Conservation (phyloP, 2,329 filamentous ascomycete species). For the Macrophomina pseudophaseolina region DNA sequence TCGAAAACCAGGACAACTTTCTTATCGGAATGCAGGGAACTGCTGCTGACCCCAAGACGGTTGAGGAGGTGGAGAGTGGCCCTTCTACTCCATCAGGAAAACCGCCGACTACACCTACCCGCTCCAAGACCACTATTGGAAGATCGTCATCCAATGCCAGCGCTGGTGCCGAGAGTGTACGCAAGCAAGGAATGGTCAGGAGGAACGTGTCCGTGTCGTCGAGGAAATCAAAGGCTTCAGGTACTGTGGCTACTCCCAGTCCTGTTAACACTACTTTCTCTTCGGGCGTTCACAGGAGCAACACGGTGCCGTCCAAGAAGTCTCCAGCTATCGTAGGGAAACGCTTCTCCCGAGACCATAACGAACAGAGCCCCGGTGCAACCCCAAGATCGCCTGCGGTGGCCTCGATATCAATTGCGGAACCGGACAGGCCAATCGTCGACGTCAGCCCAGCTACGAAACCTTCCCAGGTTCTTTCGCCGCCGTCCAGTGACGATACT, state of each 20-base stretch:
- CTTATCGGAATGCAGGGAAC: slow-evolving; percentile 98
- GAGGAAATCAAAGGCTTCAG: slow-evolving; percentile 78
- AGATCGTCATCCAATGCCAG: slow-evolving; percentile 88
- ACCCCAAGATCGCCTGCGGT: slow-evolving; percentile 12
- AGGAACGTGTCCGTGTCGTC: slow-evolving; percentile 93
- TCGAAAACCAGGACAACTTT: slow-evolving; percentile 98
- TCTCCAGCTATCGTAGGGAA: slow-evolving; percentile 73
- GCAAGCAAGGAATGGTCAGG: slow-evolving; percentile 77
- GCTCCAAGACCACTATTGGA: slow-evolving; percentile 63
- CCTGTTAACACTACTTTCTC: slow-evolving; percentile 53
- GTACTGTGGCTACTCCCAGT: slow-evolving; percentile 64
- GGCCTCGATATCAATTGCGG: slow-evolving; percentile 15
- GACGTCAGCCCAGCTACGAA: slow-evolving; percentile 1
- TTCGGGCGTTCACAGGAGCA: slow-evolving; percentile 74
- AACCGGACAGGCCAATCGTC: slow-evolving; percentile 8
- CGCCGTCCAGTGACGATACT: slow-evolving; percentile 45
- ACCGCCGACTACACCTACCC: slow-evolving; percentile 52
- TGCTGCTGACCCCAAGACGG: slow-evolving; percentile 85
- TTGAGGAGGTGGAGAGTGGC: slow-evolving; percentile 72
- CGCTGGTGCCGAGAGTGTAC: slow-evolving; percentile 83
- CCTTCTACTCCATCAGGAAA: slow-evolving; percentile 59
- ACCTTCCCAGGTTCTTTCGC: slow-evolving; percentile 43
- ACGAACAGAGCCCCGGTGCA: slow-evolving; percentile 18
- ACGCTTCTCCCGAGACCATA: slow-evolving; percentile 56
- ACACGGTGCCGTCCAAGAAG: slow-evolving; percentile 90